phyloP scores from a whole-genome alignment of 2,329 filamentous ascomycete species.

The Fonsecaea monophora region DNA sequence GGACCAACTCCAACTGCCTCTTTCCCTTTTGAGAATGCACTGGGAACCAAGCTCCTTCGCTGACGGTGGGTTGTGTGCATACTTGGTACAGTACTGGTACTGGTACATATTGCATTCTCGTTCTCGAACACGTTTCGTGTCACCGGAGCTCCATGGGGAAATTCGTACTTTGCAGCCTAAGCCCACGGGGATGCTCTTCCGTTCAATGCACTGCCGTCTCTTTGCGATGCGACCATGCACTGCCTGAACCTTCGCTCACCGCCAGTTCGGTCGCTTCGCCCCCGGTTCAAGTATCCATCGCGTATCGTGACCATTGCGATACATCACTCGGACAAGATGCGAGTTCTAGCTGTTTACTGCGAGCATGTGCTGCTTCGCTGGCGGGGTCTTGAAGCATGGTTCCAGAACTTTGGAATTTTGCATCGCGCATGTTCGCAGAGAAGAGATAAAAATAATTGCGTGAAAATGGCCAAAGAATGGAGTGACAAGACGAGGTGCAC shows the following conservation, averaged over 20 bases:
- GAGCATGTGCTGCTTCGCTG: background rate
- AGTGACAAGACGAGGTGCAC: background rate
- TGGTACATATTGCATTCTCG: background rate
- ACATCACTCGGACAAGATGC: background rate
- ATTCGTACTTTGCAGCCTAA: conserved; percentile 3
- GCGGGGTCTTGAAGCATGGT: background rate
- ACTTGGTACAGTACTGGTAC: background rate
- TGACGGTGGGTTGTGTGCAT: background rate
- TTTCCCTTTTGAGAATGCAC: background rate
- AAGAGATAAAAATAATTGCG: background rate
- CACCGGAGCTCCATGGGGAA: background rate
- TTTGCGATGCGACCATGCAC: background rate
- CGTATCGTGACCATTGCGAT: background rate
- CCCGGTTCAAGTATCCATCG: background rate
- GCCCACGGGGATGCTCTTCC: background rate
- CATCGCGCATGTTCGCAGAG: background rate
- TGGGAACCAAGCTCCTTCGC: background rate
- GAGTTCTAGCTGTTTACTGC: background rate
- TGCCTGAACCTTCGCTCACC: background rate
- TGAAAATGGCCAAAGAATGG: background rate
- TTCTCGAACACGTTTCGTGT: background rate
- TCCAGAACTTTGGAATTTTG: background rate
- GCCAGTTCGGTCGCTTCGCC: background rate
- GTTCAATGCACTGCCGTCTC: background rate
- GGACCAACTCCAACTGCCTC: background rate